Conservation (phyloP, 345 rosid genomes). For the Syzygium aqueum region DNA sequence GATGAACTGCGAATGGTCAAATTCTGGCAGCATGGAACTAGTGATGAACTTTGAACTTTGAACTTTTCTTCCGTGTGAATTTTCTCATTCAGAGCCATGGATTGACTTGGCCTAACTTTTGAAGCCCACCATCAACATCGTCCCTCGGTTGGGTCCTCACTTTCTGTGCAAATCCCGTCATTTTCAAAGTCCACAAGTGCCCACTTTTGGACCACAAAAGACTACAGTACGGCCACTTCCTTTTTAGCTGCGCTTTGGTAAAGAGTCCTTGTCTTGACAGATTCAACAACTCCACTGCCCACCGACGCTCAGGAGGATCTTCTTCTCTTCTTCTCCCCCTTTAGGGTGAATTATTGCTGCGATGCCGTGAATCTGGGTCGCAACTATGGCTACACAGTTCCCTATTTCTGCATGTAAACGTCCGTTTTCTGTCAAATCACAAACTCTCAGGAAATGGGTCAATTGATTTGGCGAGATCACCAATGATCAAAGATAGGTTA, state of each 20-base stretch:
- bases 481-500: too few species aligned
- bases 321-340: not conserved
- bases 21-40: not conserved
- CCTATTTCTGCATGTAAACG: not conserved
- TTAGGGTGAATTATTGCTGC: not conserved
- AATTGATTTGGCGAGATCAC: not conserved
- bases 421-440: not conserved
- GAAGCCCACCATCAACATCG: not conserved
- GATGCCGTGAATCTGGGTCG: not conserved
- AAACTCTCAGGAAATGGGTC: not conserved
- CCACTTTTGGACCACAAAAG: not conserved
- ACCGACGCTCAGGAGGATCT: not conserved
- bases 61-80: not conserved
- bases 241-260: not conserved
- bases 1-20: not conserved
- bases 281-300: not conserved
- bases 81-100: not conserved
- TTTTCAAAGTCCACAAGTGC: not conserved
- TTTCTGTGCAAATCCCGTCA: not conserved
- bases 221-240: not conserved
- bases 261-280: not conserved
- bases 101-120: not conserved
- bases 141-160: not conserved
- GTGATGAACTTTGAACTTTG: not conserved
- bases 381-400: not conserved